Evolutionary conservation across 805 yeast genomes (phyloP), one percentile per base, ranked within the genome.

Genomic region (Ogataea haglerorum): DNA sequence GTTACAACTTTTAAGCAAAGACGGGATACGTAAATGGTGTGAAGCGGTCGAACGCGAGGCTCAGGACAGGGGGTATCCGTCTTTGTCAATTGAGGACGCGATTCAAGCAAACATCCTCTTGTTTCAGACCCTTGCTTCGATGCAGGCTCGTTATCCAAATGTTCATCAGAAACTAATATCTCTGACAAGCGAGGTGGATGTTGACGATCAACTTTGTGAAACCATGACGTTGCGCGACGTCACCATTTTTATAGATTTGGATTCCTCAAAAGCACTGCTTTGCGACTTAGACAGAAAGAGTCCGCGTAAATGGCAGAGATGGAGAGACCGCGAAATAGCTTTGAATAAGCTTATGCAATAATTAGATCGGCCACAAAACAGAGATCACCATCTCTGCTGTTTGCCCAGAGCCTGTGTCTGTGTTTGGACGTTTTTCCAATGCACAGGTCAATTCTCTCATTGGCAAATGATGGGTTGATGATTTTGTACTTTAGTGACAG

Each of bases 151-250:
- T 15, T 54, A 63, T 18, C 57, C 63, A 27, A 39, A 57, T 34
- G 58, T 56, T 9, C 71, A 67, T 45, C 27, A 40, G 6, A 32
- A n/a, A 12, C 45, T 73, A n/a, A 29, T 36, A 5, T 46, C 53
- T 14, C 56, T 70, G 9, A 37, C 50, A 5, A 58, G 58, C 15
- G 68, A 60, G 21, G 46, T 56, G 2, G 76, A 71, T 45, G 78
- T 72, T 8, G 65, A 65, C 43, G 65, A 65, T 1, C 63, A 60
- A 22, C 49, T 76, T 19, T 60, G 67, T 6, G 53, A 66, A 15
- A 65, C 69, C 2, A 76, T 76, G 81, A 72, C 81, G 0, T 49
- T 76, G 36, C 61, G 77, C 45, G 82, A 76, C 50, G 73, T 73
- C 12, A 76, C 80, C 1, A 46, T 76, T 8, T 70, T 76, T 40